Evolutionary conservation across 202 grass and related monocot genomes (phyloP).

Genomic region (Hordeum pubiflorum): DNA sequence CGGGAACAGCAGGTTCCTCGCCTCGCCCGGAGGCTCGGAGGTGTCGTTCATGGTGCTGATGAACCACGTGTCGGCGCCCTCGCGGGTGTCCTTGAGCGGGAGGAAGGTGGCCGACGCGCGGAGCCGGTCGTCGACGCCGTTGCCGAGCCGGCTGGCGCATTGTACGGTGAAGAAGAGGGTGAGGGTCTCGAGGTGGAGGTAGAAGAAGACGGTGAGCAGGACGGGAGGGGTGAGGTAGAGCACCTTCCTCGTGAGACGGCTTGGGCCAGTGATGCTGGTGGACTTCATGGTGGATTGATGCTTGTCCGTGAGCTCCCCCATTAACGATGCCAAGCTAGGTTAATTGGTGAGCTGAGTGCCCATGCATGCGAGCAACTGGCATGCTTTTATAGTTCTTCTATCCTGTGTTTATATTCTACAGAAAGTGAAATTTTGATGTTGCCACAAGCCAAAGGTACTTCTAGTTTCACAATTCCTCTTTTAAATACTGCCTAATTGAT

Average conservation of each 20-base stretch:
- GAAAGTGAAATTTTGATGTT: neutral
- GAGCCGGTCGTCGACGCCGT: slow-evolving; percentile 11
- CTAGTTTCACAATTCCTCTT: neutral
- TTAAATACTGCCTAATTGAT: neutral
- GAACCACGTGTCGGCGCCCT: slow-evolving; percentile 33
- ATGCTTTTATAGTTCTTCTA: neutral
- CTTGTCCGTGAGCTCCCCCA: neutral
- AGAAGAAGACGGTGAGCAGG: slow-evolving; percentile 1
- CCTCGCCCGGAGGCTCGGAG: slow-evolving; percentile 31
- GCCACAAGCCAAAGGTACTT: neutral
- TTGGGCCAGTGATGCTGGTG: neutral
- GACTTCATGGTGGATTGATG: neutral
- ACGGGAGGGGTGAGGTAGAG: slow-evolving; percentile 21
- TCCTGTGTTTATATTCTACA: neutral
- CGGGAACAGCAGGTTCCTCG: slow-evolving; percentile 45
- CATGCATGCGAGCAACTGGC: neutral
- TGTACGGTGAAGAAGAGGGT: neutral
- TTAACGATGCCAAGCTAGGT: no score
- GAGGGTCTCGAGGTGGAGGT: neutral
- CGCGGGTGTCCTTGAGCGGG: slow-evolving; percentile 41
- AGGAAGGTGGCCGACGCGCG: slow-evolving; percentile 44
- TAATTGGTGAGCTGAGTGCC: neutral
- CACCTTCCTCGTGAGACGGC: neutral
- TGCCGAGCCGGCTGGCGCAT: neutral
- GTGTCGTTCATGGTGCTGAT: slow-evolving; percentile 51